These are phyloP conservation scores for Eimeria sp. DNA, from an alignment of 169 alveolate species.

Conservation along the genomic window DNA sequence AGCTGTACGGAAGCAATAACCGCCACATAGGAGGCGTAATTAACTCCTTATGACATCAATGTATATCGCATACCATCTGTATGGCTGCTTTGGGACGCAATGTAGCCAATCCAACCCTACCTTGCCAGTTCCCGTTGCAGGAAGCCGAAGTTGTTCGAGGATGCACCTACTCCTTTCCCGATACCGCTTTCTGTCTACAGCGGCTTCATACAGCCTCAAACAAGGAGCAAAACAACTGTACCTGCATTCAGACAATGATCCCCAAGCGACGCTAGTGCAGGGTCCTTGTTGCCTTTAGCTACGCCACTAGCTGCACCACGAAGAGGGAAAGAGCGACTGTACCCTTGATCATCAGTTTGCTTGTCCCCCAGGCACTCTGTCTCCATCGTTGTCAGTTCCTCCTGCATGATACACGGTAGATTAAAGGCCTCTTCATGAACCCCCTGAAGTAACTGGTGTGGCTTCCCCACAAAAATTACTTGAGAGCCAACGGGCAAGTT, in stretches of 20 bases:
- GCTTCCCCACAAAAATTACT: neutral
- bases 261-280: neutral
- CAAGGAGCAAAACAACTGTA: neutral
- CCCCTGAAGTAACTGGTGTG: neutral
- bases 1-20: neutral
- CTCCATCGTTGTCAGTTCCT: neutral
- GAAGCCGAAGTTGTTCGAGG: neutral
- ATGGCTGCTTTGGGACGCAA: neutral
- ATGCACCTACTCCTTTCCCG: conserved; percentile 69
- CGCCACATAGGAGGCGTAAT: neutral
- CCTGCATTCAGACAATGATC: neutral
- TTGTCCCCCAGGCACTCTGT: neutral
- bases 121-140: neutral
- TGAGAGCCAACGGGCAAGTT: too few species aligned
- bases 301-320: neutral
- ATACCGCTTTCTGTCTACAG: neutral
- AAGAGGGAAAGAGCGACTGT: neutral
- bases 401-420: neutral
- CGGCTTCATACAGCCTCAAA: conserved; percentile 51
- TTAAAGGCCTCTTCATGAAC: neutral
- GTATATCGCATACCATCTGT: too few species aligned
- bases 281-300: neutral
- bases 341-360: neutral
- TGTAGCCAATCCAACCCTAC: neutral
- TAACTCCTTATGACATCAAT: neutral